Base-by-base conservation (phyloP, 192 early-diverging fungal species). In the Backusella circina region DNA sequence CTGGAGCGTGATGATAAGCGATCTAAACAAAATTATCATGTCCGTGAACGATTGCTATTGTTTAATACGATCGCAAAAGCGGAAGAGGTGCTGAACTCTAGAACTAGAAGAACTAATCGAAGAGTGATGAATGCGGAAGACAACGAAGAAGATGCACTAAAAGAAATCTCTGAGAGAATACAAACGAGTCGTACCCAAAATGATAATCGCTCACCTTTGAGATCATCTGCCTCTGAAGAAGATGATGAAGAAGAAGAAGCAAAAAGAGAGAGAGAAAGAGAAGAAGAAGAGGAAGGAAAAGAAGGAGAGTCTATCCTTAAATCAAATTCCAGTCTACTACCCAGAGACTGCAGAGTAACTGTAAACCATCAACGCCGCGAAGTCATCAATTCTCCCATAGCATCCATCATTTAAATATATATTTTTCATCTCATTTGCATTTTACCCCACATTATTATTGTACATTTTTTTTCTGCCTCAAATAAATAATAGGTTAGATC, bases 101-200 rank as follows among this genome's bases (percentile, higher is more conserved):
- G 77, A 39, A 78, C 77, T 8, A 67, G 72, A 54, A 65, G 77
- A 16, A 73, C 77, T 37, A 78, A 73, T 73, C 41, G 77, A 39
- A 39, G 77, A 31, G 77, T 78, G 23, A 73, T 78, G 77, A 65
- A 65, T 16, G 77, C 77, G 2, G 77, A 78, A 73, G 77, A 78
- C n/a, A 41, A 69, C 51, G 77, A 78, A 32, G 64, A 65, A 47
- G 38, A 50, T 2, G 23, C 37, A 15, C 26, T 37, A 13, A 41
- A 70, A 44, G 39, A 70, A 47, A 44, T 70, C 39, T 31, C 26
- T 15, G 10, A 39, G 38, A 47, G 18, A 47, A 47, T 44, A 47
- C 69, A 44, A 18, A 5, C 13, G 10, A 23, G 26, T 5, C 33
- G 31, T 47, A 31, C 33, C 47, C 21, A 61, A 13, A 70, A 30